These are phyloP conservation scores for Guadua angustifolia DNA, from an alignment of 176 grass and related monocot genomes.

Conservation along the genomic window DNA sequence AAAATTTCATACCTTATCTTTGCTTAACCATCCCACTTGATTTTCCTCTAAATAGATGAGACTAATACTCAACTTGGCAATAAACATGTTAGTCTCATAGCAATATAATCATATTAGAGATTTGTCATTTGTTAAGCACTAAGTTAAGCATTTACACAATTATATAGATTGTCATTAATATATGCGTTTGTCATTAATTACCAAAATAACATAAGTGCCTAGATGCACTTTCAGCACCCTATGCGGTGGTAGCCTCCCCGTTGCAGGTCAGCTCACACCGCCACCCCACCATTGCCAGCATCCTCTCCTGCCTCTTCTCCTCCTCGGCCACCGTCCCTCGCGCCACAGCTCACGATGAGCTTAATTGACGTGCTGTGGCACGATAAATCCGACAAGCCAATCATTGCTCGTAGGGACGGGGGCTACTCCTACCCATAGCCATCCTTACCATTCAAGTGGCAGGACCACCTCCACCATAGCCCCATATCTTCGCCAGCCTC, in stretches of 20 bases:
- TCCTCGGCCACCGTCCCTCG: conserved; percentile 53
- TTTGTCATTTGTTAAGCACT: no score
- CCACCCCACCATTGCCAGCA: conserved; percentile 51
- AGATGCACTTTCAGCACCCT: conserved; percentile 33
- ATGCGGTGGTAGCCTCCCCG: conserved; percentile 44
- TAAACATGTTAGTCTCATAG: no score
- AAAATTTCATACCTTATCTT: no score
- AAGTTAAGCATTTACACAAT: no score
- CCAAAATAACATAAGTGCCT: no score
- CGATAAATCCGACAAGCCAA: conserved; percentile 65
- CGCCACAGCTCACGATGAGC: conserved; percentile 50
- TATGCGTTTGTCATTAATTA: no score
- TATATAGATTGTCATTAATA: no score
- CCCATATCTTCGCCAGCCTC: conserved; percentile 57
- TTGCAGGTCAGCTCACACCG: conserved; percentile 37
- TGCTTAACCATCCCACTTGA: no score
- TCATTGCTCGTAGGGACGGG: conserved; percentile 11
- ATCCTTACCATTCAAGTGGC: conserved; percentile 67
- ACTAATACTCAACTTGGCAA: no score
- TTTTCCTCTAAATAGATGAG: no score
- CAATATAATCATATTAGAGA: no score
- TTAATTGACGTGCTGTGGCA: conserved; percentile 62
- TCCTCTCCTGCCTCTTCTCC: conserved; percentile 83
- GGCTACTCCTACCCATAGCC: conserved; percentile 49
- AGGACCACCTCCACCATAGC: conserved; percentile 62